A percentile compares a stretch with the other conserved stretches of the same genome.
Evolutionary conservation across 2,329 filamentous ascomycete genomes (phyloP).

Genomic region (Ophiostoma triangulosporum): DNA sequence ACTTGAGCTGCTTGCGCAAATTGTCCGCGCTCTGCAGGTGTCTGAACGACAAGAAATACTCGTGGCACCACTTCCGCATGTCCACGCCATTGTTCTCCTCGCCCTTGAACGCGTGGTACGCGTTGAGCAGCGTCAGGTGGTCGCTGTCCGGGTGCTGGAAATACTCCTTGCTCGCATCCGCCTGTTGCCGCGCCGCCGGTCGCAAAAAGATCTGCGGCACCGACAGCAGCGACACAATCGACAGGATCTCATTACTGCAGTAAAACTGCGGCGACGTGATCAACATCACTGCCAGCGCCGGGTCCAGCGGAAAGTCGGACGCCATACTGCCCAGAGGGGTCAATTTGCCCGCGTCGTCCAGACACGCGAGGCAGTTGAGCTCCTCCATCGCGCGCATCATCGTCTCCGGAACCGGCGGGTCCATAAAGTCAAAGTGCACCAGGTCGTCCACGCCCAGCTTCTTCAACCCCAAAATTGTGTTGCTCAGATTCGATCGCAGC

Average conservation of each 20-base stretch:
- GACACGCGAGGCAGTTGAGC: slow-evolving; percentile 89
- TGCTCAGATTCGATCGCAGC: slow-evolving; percentile 83
- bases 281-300: slow-evolving; percentile 89
- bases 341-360: slow-evolving; percentile 91
- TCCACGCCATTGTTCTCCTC: slow-evolving; percentile 51
- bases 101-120: slow-evolving; percentile 93
- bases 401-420: slow-evolving; percentile 92
- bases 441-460: slow-evolving; percentile 92
- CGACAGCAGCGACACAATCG: slow-evolving; percentile 83
- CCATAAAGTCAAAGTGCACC: slow-evolving; percentile 98
- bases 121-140: slow-evolving; percentile 90
- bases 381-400: slow-evolving; percentile 97
- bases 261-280: slow-evolving; percentile 96
- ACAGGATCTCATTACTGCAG: slow-evolving; percentile 96
- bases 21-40: slow-evolving; percentile 88
- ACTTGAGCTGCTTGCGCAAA: slow-evolving; percentile 78
- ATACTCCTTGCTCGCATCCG: slow-evolving; percentile 92
- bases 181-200: slow-evolving; percentile 69
- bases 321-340: slow-evolving; percentile 75
- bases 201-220: slow-evolving; percentile 91
- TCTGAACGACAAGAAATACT: slow-evolving; percentile 85
- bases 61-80: slow-evolving; percentile 85
- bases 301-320: slow-evolving; percentile 91
- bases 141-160: slow-evolving; percentile 91
- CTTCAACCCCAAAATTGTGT: slow-evolving; percentile 91